Evolutionary conservation across 139 green algal species (phyloP), one percentile per base, ranked within the genome.

Genomic region (Chloropicon primus): DNA sequence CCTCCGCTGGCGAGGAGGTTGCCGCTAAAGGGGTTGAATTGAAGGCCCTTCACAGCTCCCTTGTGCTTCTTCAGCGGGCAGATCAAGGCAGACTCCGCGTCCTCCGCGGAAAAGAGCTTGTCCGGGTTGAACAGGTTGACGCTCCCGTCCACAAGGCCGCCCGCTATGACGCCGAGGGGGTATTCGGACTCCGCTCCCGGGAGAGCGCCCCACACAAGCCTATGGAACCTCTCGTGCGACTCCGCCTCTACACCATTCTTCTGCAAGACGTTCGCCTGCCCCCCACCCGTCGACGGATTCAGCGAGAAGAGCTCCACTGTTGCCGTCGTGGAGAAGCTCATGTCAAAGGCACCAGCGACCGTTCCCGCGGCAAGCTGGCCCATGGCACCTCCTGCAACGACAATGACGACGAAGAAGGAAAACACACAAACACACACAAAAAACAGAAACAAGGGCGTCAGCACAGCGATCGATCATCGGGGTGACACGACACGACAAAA

Each of bases 1-100:
- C 85, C 92, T 2, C 93, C 95, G 21, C 89, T 94, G 2, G 96
- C 96, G 25, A 99, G 87, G 72, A 98, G 84, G 79, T 98, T 96
- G 26, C 92, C 88, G 80, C 81, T 92, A 80, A 92, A 93, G 0
- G 80, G 53, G 85, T 98, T 98, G 85, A 99, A 99, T 75, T 97
- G 89, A 72, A 99, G 80, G 0, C 92, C 94, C 24, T 88, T 86
- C 25, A 94, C 92, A 62, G 88, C 80, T 2, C 89, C 89, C 21
- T 77, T 82, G 78, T 97, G 93, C 83, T 96, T 96, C 74, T 92
- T 81, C 79, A 95, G 89, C 77, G 89, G 92, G 22, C 88, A 84
- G 1, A 94, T 79, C 62, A 91, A 78, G 25, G 82, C 77, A 5
- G 25, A 41, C 26, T 77, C 79, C 1, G 54, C 77, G 1, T 79